Evolutionary conservation across 1,284 basidiomycete genomes (phyloP).

Genomic region (Ganoderma boninense): DNA sequence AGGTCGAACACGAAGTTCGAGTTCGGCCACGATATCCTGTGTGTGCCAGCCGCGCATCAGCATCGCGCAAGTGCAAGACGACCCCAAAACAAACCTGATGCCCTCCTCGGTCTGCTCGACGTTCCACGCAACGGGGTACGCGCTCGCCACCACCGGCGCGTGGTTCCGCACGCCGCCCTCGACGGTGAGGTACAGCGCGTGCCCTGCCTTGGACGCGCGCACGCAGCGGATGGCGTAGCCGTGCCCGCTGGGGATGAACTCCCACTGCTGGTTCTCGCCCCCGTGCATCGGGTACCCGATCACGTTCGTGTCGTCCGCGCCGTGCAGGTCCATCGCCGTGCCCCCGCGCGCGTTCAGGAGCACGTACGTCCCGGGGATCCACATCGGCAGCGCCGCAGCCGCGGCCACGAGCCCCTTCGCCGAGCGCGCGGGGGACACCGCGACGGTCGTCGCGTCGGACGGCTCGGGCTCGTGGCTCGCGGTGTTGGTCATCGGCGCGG

Average conservation of each 20-base stretch:
- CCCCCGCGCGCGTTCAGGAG: constrained; percentile 58
- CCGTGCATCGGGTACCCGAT: constrained; percentile 56
- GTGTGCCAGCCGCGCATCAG: background rate
- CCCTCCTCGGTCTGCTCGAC: constrained; percentile 34
- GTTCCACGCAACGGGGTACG: constrained; percentile 43
- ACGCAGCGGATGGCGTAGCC: constrained; percentile 54
- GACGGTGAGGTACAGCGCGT: constrained; percentile 51
- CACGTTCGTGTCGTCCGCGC: constrained; percentile 54
- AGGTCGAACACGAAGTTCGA: constrained; percentile 36
- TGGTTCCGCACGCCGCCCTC: constrained; percentile 47
- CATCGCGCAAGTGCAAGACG: background rate
- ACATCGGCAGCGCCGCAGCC: constrained; percentile 20
- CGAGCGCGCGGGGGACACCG: constrained; percentile 10
- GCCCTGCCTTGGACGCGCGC: constrained; percentile 29
- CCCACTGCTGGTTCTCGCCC: constrained; percentile 66
- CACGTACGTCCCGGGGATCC: constrained; percentile 43
- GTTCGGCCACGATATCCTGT: constrained; percentile 39
- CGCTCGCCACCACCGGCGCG: constrained; percentile 38
- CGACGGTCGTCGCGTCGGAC: constrained; percentile 28
- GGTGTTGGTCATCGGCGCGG: background rate
- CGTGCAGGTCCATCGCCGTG: constrained; percentile 64
- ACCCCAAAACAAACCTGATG: constrained; percentile 29
- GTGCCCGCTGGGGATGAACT: constrained; percentile 46
- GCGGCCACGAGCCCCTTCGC: background rate
- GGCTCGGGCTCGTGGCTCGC: constrained; percentile 19